Evolutionary conservation across 2,329 filamentous ascomycete genomes (phyloP).

Genomic region (Dactylellina drechsleri): DNA sequence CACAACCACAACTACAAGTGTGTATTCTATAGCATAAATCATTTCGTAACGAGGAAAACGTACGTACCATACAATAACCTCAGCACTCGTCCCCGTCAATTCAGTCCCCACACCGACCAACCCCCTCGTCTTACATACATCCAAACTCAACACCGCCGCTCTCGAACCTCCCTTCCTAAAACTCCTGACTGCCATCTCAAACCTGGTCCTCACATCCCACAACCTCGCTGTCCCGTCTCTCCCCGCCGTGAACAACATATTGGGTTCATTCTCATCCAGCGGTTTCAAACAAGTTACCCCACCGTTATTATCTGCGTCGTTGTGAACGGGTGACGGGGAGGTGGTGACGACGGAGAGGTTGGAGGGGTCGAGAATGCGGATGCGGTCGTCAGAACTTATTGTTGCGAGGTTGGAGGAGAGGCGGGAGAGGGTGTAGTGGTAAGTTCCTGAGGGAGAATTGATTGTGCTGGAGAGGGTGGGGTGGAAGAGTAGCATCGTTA

Average conservation of each 20-base stretch:
- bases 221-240: slow-evolving; percentile 74
- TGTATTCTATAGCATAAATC: too few species aligned
- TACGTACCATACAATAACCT: slow-evolving; percentile 71
- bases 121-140: slow-evolving; percentile 68
- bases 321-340: slow-evolving; percentile 66
- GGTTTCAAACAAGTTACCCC: slow-evolving; percentile 73
- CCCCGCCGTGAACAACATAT: slow-evolving; percentile 74
- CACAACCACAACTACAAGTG: too few species aligned
- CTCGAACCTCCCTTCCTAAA: slow-evolving; percentile 61
- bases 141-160: slow-evolving; percentile 72
- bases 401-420: slow-evolving; percentile 68
- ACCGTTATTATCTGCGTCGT: slow-evolving; percentile 68
- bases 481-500: slow-evolving; percentile 38
- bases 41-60: slow-evolving; percentile 5
- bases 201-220: slow-evolving; percentile 71
- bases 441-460: slow-evolving; percentile 64
- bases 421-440: slow-evolving; percentile 71
- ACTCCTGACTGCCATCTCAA: slow-evolving; percentile 63
- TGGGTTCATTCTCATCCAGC: slow-evolving; percentile 66
- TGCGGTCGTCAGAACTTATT: slow-evolving; percentile 76
- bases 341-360: slow-evolving; percentile 67
- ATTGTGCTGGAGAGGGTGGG: slow-evolving; percentile 62
- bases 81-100: slow-evolving; percentile 71
- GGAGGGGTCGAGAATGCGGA: slow-evolving; percentile 72
- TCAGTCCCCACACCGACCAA: slow-evolving; percentile 79